Evolutionary conservation across 148 eudicot species (phyloP).

Genomic region (Polygonum aviculare): DNA sequence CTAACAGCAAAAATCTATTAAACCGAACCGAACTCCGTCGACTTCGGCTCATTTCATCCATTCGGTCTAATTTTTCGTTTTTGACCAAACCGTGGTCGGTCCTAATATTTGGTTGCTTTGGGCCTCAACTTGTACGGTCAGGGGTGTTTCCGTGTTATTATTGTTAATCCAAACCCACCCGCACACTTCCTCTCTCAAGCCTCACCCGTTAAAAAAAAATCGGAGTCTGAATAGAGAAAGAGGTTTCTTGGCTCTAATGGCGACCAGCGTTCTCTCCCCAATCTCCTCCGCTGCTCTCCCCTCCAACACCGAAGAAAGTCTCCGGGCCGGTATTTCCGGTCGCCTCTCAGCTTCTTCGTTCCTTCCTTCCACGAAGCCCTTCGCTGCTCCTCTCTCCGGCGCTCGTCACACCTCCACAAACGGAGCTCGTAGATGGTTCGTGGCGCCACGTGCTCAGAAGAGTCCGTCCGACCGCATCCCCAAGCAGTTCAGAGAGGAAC

Average conservation of each 20-base stretch:
- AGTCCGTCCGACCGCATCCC: conserved; percentile 57
- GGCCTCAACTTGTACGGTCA: conserved; percentile 5
- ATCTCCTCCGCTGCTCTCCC: conserved; percentile 22
- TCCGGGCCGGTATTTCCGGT: conserved; percentile 14
- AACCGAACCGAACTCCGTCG: too few relatives aligned
- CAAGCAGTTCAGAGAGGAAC: conserved; percentile 61
- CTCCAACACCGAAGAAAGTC: conserved; percentile 15
- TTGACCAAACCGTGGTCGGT: too few relatives aligned
- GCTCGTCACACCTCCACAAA: conserved; percentile 15
- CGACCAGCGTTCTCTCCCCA: conserved; percentile 48
- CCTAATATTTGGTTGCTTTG: not conserved
- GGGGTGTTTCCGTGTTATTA: conserved; percentile 2
- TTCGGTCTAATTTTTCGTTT: too few relatives aligned
- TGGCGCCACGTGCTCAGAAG: conserved; percentile 31
- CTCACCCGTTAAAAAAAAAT: not conserved
- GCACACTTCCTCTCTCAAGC: not conserved
- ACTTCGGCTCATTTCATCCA: too few relatives aligned
- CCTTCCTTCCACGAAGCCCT: conserved; percentile 26
- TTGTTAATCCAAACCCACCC: not conserved
- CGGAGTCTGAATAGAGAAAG: not conserved
- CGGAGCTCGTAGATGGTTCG: conserved; percentile 24
- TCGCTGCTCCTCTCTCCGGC: conserved; percentile 17
- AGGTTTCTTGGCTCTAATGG: conserved; percentile 27
- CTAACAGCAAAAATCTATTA: too few relatives aligned
- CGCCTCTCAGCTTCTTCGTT: conserved; percentile 29